Base-by-base conservation (phyloP, 2,329 filamentous ascomycete species). In the Parastagonospora avenae region DNA sequence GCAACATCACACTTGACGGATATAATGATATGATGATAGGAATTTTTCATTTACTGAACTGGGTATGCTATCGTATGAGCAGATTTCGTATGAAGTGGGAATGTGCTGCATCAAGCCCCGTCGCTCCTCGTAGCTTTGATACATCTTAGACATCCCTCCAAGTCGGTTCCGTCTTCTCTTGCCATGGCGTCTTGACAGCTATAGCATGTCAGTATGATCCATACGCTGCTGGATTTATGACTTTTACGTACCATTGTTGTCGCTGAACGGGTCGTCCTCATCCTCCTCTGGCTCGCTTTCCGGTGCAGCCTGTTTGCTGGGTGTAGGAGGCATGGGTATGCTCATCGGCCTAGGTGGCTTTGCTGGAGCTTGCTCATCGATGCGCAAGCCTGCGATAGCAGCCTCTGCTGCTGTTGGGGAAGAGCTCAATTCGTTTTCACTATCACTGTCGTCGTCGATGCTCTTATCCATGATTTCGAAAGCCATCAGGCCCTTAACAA, bases 401-500 rank as follows among this genome's bases (percentile, higher is more conserved):
- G 76, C 68, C 48, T 76, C 72, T 1, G 74, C 72, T 1, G 74
- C 71, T 6, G 61, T 51, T 31, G 61, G 54, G 2, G 58, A 40
- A 8, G 50, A 51, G 12, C 42, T 44, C 8, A 57, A 51, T 57
- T 81, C 80, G 11, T 76, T 75, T 44, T 87, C 85, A 55, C 83
- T 86, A 63, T 87, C 84, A 52, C 84, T 86, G 62, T 88, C 85
- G 56, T 87, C 84, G 59, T 91, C 89, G 57, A 93, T 89, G 41
- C 90, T 92, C 54, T 88, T 86, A 70, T 99, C 93, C 57, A 97
- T 84, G 63, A 97, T 90, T 74, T 97, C 93, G 68, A 92, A 99
- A 0, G 92, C 90, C 85, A 96, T 96, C 50, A 99, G 81, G 1
- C 92, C 91, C 55, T 88, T 88, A 35, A 97, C 90, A n/a, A 99